These are phyloP conservation scores for Colletotrichum sp. DNA, from an alignment of 2,329 filamentous ascomycete genomes.

Conservation along the genomic window DNA sequence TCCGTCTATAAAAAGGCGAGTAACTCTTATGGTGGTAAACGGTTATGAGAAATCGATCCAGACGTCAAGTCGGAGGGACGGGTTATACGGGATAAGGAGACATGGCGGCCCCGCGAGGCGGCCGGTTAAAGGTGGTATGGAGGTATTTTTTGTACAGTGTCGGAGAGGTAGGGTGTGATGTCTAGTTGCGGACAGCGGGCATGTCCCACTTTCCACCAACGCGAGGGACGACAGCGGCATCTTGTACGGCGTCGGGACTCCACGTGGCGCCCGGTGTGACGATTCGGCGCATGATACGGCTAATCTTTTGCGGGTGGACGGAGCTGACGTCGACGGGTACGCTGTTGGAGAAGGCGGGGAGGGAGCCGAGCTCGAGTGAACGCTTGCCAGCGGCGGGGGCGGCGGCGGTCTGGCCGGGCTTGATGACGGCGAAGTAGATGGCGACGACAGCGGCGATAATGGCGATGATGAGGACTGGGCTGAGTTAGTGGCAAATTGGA, in stretches of 20 bases:
- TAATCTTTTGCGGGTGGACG: conserved; percentile 1
- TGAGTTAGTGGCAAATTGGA: conserved; percentile 4
- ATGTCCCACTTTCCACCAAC: conserved; percentile 16
- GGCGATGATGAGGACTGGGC: conserved; percentile 54
- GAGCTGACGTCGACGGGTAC: conserved; percentile 22
- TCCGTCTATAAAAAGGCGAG: conserved; percentile 17
- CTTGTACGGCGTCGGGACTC: conserved; percentile 1
- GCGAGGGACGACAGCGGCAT: neutral
- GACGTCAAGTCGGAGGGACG: conserved; percentile 19
- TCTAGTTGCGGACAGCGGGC: conserved; percentile 13
- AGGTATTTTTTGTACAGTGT: conserved; percentile 14
- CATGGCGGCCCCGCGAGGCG: neutral
- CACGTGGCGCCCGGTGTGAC: conserved; percentile 2
- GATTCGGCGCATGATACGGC: conserved; percentile 17
- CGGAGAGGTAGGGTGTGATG: neutral
- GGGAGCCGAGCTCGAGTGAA: conserved; percentile 31
- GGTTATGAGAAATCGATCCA: conserved; percentile 14
- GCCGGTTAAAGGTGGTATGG: neutral
- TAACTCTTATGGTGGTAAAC: neutral
- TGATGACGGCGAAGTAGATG: conserved; percentile 51
- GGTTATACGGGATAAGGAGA: neutral
- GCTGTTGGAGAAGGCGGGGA: conserved; percentile 25
- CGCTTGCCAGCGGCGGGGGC: conserved; percentile 25
- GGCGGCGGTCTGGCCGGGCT: conserved; percentile 25
- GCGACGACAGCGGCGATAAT: conserved; percentile 58